Percentiles rank a stretch among this genome's conserved stretches.
Evolutionary conservation across 805 yeast species (phyloP).

Genomic region (Torulaspora franciscae): DNA sequence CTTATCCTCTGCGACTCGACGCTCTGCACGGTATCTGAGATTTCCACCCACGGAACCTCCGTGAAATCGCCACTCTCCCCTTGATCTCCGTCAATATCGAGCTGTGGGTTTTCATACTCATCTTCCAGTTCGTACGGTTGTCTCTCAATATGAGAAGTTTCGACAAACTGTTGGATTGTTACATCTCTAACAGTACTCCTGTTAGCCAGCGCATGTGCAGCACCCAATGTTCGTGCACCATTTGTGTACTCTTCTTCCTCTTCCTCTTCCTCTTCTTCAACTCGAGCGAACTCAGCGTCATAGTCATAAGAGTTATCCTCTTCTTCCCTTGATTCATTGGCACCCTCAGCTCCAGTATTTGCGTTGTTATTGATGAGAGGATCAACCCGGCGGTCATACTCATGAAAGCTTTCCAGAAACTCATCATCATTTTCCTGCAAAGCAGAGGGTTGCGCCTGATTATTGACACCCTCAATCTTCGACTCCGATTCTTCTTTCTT

Average conservation of each 20-base stretch:
- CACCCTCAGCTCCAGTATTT: not conserved
- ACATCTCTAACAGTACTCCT: slow-evolving; percentile 11
- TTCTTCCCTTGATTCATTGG: slow-evolving; percentile 24
- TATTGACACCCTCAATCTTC: not conserved
- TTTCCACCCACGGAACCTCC: slow-evolving; percentile 14
- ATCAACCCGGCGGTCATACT: slow-evolving; percentile 1
- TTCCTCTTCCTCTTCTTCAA: slow-evolving; percentile 27
- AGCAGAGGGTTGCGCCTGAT: slow-evolving; percentile 19
- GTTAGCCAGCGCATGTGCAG: slow-evolving; percentile 2
- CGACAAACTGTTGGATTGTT: slow-evolving; percentile 26
- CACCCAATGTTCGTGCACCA: not conserved
- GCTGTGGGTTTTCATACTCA: slow-evolving; percentile 36
- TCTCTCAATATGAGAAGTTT: slow-evolving; percentile 20
- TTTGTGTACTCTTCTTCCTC: slow-evolving; percentile 5
- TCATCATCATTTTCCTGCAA: slow-evolving; percentile 31
- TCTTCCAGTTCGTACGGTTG: slow-evolving; percentile 23
- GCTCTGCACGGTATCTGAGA: slow-evolving; percentile 18
- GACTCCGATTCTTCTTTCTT: slow-evolving; percentile 2
- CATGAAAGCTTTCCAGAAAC: slow-evolving; percentile 1
- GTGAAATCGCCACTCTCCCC: slow-evolving; percentile 18
- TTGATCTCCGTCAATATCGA: slow-evolving; percentile 37
- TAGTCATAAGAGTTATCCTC: slow-evolving; percentile 35
- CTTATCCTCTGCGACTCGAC: slow-evolving; percentile 14
- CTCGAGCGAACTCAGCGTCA: slow-evolving; percentile 35
- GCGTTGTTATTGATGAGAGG: not conserved